phyloP scores from a whole-genome alignment of 2,329 filamentous ascomycete genomes.

The Ophidiomyces ophidiicola region DNA sequence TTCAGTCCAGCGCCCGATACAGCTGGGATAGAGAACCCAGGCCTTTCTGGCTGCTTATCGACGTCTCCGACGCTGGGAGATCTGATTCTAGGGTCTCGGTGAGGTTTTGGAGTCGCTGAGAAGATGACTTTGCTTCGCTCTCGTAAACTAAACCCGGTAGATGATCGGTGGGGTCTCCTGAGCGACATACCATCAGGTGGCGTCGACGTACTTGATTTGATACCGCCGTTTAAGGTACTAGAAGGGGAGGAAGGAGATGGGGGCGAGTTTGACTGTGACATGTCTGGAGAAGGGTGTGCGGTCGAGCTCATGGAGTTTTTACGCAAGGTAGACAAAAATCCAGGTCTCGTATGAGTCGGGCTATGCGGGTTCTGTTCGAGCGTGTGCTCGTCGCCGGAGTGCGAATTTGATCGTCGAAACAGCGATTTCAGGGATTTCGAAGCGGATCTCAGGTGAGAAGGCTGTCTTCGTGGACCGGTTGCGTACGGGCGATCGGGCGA shows the following conservation, averaged over 20 bases:
- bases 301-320: conserved; percentile 30
- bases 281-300: conserved; percentile 25
- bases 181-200: conserved; percentile 10
- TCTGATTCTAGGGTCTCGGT: conserved; percentile 17
- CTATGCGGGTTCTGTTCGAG: neutral
- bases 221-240: conserved; percentile 22
- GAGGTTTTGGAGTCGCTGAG: conserved; percentile 17
- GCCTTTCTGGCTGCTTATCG: conserved; percentile 15
- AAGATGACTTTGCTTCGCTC: conserved; percentile 21
- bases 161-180: conserved; percentile 16
- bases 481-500: neutral
- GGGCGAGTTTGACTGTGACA: conserved; percentile 28
- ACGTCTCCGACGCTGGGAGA: conserved; percentile 21
- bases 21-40: conserved; percentile 43
- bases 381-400: neutral
- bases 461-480: conserved; percentile 5
- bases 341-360: conserved; percentile 3
- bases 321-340: conserved; percentile 10
- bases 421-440: conserved; percentile 18
- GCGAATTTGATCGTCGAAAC: conserved; percentile 16
- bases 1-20: conserved; percentile 63
- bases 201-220: conserved; percentile 10
- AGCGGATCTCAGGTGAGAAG: conserved; percentile 15
- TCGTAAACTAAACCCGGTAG: conserved; percentile 18
- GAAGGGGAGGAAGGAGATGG: conserved; percentile 27